phyloP scores from a whole-genome alignment of 2,329 filamentous ascomycete species.

The Arthroderma uncinatum region DNA sequence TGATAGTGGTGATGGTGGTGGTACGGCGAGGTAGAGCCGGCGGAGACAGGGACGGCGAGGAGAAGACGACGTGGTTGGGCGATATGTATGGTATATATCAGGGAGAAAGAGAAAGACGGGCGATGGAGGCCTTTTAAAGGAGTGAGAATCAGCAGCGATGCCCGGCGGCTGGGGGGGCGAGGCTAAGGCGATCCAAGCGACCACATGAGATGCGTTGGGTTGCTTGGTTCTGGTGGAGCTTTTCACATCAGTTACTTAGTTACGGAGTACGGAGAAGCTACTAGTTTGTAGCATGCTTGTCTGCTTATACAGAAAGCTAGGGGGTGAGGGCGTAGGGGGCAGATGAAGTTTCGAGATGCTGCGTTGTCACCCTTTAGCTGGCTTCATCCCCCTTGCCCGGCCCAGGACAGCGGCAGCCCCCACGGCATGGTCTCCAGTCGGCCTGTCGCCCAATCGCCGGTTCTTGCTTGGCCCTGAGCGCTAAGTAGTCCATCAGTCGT shows the following conservation, averaged over 20 bases:
- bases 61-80: too few species aligned
- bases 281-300: neutral
- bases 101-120: neutral
- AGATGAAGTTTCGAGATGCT: conserved; percentile 1
- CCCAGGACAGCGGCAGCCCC: neutral
- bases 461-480: neutral
- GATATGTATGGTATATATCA: too few species aligned
- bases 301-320: neutral
- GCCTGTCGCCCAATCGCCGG: neutral
- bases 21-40: neutral
- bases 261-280: conserved; percentile 1
- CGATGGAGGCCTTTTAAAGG: neutral
- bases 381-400: neutral
- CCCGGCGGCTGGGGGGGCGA: neutral
- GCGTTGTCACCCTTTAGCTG: neutral
- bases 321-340: neutral
- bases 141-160: neutral
- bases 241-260: neutral
- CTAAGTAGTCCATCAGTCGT: neutral
- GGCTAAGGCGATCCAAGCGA: conserved; percentile 6
- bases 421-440: neutral
- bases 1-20: too few species aligned
- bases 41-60: too few species aligned
- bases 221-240: conserved; percentile 5
- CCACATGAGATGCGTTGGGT: neutral